Evolutionary conservation across 495 filamentous ascomycete species (phyloP), one percentile per base, ranked within the genome.

Genomic region (Rhypophila decipiens): DNA sequence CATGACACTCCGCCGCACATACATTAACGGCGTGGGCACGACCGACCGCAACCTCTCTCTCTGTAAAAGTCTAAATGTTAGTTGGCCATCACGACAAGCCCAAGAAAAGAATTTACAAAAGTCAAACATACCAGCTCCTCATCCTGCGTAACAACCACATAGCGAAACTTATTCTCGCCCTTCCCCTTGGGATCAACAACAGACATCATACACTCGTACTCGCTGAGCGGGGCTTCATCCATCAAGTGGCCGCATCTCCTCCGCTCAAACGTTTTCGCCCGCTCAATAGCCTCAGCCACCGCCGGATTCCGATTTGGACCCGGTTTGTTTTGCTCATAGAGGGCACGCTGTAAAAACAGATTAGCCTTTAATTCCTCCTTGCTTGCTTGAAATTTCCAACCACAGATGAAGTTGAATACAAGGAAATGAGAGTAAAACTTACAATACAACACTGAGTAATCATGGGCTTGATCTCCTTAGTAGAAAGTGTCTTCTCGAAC

Each of bases 231-330:
- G 39, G 85, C 72, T 39, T 86, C 78, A 46, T 91, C 82, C 46
- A 81, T 83, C 60, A 93, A 84, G 66, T 99, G 93, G 37, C 84
- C 85, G 65, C 93, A 99, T 53, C 91, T 82, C 38, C 93, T 78
- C 40, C 90, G 81, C 56, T 96, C 93, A 52, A 88, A 82, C 39
- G 51, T 63, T 66, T 89, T 88, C 3, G 86, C 85, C 47, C 76
- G 68, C 24, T 79, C 76, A 58, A 90, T 87, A 21, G 83, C 71
- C 15, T 59, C 68, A 11, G 73, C 70, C 39, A 80, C 74, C 27
- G 75, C 66, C 2, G 82, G 75, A 46, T 82, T 69, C n/a, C 68
- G 60, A 43, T 73, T 64, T 1, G 82, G 73, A 33, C 79, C 69
- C 13, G 62, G 63, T n/a, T n/a, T n/a, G 44, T 73, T 67, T 24